These are phyloP conservation scores for Pachysolen tannophilus DNA, from an alignment of 805 yeast genomes.

Conservation along the genomic window DNA sequence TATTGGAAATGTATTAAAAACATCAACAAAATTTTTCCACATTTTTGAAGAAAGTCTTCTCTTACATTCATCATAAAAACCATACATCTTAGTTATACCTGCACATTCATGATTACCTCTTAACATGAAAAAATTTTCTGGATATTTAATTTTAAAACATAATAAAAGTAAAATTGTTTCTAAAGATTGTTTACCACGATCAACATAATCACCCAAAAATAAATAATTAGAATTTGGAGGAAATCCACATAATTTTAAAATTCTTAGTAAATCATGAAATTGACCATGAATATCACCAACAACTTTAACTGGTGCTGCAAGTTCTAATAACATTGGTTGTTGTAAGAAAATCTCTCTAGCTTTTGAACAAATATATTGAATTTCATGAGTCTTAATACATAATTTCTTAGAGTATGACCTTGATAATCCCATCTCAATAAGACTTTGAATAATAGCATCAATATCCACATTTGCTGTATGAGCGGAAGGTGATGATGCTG, in stretches of 20 bases:
- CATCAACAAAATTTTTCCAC: conserved; percentile 98
- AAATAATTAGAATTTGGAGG: conserved; percentile 51
- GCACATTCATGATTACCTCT: conserved; percentile 99
- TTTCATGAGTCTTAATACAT: conserved; percentile 42
- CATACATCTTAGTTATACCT: conserved; percentile 93
- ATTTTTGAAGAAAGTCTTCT: conserved; percentile 96
- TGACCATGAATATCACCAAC: conserved; percentile 82
- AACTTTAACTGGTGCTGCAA: conserved; percentile 74
- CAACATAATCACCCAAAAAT: conserved; percentile 54
- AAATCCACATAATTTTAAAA: conserved; percentile 50
- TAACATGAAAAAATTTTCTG: conserved; percentile 89
- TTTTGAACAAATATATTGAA: conserved; percentile 47
- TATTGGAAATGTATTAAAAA: conserved; percentile 96
- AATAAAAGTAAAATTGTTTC: conserved; percentile 45
- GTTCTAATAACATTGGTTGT: conserved; percentile 57
- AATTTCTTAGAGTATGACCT: conserved; percentile 37
- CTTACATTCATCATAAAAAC: conserved; percentile 97
- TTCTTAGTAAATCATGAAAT: conserved; percentile 43
- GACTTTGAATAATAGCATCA: conserved; percentile 54
- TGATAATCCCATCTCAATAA: conserved; percentile 43
- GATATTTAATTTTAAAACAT: conserved; percentile 49
- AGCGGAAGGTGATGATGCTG: not conserved
- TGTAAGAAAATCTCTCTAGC: conserved; percentile 52
- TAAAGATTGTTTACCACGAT: conserved; percentile 49
- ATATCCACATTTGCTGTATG: conserved; percentile 33